phyloP scores from a whole-genome alignment of 129 eudicot genomes.

The Solidago caesia region DNA sequence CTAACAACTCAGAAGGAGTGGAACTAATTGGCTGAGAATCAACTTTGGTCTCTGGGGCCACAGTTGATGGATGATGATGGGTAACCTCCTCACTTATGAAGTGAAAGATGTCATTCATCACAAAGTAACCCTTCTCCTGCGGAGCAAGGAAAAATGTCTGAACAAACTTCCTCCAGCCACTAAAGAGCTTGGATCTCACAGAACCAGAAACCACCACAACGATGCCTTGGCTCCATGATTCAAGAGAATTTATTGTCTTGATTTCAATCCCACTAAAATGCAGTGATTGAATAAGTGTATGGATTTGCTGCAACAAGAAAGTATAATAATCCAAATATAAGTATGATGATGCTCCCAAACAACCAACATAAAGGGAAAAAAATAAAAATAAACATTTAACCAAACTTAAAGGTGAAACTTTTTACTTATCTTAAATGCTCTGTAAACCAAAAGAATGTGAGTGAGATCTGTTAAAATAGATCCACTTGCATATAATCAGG shows the following conservation, averaged over 20 bases:
- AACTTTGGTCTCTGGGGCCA: conserved; percentile 34
- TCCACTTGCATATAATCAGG: not conserved
- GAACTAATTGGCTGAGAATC: conserved; percentile 60
- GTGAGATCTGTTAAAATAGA: not conserved
- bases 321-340: not conserved
- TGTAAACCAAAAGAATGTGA: conserved; percentile 14
- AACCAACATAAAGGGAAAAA: not conserved
- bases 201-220: conserved; percentile 90
- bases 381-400: not conserved
- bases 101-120: conserved; percentile 85
- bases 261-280: conserved; percentile 72
- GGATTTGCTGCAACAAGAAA: conserved; percentile 69
- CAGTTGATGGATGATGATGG: conserved; percentile 46
- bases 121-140: conserved; percentile 89
- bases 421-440: not conserved
- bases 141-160: conserved; percentile 97
- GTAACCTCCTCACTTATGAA: conserved; percentile 55
- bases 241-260: conserved; percentile 86
- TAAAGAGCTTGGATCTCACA: conserved; percentile 60
- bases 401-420: not conserved
- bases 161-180: conserved; percentile 73
- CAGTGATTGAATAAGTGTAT: conserved; percentile 61
- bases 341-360: conserved; percentile 8
- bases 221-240: conserved; percentile 79
- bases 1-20: conserved; percentile 57